Evolutionary conservation across 2,329 filamentous ascomycete species (phyloP).

Genomic region (Exserohilum turcica): DNA sequence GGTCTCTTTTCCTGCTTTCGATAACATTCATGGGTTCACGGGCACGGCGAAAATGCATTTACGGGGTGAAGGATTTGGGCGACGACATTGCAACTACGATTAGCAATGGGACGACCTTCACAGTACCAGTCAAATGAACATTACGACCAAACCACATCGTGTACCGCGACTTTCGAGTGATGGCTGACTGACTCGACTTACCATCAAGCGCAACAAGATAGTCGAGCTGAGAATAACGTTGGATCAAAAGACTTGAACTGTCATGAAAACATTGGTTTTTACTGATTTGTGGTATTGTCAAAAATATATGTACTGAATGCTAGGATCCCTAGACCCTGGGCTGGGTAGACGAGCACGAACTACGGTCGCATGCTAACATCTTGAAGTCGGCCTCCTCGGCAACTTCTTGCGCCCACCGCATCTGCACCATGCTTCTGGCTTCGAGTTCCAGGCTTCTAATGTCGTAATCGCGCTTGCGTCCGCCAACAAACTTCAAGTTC

Average conservation of each 20-base stretch:
- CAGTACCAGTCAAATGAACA: slow-evolving; percentile 43
- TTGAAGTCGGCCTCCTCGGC: slow-evolving; percentile 28
- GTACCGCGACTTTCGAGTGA: slow-evolving; percentile 5
- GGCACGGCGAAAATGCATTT: slow-evolving; percentile 50
- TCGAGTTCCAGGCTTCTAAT: slow-evolving; percentile 1
- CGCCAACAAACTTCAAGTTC: slow-evolving; percentile 49
- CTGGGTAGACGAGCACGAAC: slow-evolving; percentile 24
- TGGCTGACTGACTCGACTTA: slow-evolving; percentile 3
- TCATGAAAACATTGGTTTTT: not conserved
- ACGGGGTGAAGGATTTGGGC: slow-evolving; percentile 43
- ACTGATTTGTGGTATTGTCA: not conserved
- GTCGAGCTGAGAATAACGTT: not conserved
- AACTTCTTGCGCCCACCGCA: slow-evolving; percentile 36
- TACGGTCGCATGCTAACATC: slow-evolving; percentile 31
- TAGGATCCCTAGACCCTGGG: not conserved
- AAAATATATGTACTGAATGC: slow-evolving; percentile 8
- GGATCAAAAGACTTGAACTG: not conserved
- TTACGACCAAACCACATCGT: slow-evolving; percentile 28
- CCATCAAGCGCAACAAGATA: not conserved
- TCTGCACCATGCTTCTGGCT: slow-evolving; percentile 33
- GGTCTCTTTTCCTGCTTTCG: slow-evolving; percentile 47
- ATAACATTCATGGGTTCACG: slow-evolving; percentile 47
- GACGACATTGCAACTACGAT: slow-evolving; percentile 41
- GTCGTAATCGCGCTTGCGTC: slow-evolving; percentile 25
- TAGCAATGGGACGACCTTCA: slow-evolving; percentile 46